Base-by-base conservation (phyloP, 2,329 filamentous ascomycete genomes). In the Fulvia fulva region DNA sequence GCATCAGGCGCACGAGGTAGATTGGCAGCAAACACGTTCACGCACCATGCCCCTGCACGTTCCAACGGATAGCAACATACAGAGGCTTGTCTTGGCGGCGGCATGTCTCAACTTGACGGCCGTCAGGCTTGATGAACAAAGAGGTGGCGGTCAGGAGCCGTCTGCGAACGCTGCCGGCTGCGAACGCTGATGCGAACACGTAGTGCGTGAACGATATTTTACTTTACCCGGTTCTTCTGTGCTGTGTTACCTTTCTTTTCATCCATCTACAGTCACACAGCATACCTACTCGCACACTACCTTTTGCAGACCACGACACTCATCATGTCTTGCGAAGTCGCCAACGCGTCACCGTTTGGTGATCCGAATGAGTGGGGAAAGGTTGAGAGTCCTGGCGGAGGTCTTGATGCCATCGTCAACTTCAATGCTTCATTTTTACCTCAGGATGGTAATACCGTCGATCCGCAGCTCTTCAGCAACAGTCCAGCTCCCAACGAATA, bases 171-270 rank as follows among this genome's bases (percentile, higher is more conserved):
- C 50, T 59, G 56, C 61, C 28, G 51, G 8, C 56, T 61, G 59
- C 62, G 59, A 62, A 62, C 56, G 54, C 50, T 59, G 56, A 60
- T 66, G 64, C 65, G 65, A 67, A 66, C 65, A 54, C 43, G 37
- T 51, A 51, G 59, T 64, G 63, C 62, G 56, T 51, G 50, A 56
- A 52, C 32, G 21, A 41, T 57, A 59, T n/a, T n/a, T n/a, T 63
- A 62, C 54, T 55, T 51, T 37, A 26, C 49, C 49, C 30, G n/a
- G n/a, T n/a, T 51, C 37, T 41, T 51, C 46, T 32, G 30, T 53
- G 53, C 46, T 32, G 30, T 53, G 53, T 53, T 11, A 41, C 49
- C 34, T 51, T 51, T 53, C 50, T 58, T 53, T 28, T 37, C 37
- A 22, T 23, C 25, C 26, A 9, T 32, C 9, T 55, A 23, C 43